Evolutionary conservation across 2,329 filamentous ascomycete species (phyloP).

Genomic region (Aspergillus sp.): DNA sequence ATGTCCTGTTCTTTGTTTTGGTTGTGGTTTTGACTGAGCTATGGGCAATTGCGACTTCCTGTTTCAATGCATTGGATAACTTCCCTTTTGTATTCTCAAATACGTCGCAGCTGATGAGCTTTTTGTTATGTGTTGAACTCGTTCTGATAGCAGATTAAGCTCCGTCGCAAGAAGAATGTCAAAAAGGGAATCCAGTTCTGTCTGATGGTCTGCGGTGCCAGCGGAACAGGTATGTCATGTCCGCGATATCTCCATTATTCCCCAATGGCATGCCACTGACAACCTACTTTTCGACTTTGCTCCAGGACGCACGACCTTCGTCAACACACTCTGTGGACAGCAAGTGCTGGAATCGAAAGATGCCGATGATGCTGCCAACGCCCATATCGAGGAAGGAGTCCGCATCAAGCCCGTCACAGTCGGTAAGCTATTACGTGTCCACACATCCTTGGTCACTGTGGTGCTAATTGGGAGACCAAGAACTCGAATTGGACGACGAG

Average conservation of each 20-base stretch:
- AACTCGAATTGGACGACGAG: constrained; percentile 94
- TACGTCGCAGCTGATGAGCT: neutral
- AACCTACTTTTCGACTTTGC: constrained; percentile 1
- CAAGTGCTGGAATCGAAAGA: constrained; percentile 87
- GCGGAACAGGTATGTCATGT: constrained; percentile 73
- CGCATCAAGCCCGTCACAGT: constrained; percentile 98
- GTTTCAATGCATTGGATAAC: neutral
- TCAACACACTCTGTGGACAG: constrained; percentile 98
- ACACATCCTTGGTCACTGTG: constrained; percentile 8
- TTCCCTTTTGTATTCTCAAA: neutral
- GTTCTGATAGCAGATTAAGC: constrained; percentile 63
- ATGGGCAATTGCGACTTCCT: constrained; percentile 13
- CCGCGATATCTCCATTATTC: neutral
- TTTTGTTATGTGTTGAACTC: constrained; percentile 1
- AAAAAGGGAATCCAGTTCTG: constrained; percentile 99
- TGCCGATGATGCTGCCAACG: constrained; percentile 77
- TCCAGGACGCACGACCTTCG: constrained; percentile 90
- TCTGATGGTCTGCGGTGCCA: constrained; percentile 99
- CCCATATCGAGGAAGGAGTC: constrained; percentile 91
- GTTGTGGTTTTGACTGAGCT: constrained; percentile 1
- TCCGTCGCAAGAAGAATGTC: constrained; percentile 99
- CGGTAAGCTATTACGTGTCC: constrained; percentile 53
- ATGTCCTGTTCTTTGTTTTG: constrained; percentile 30
- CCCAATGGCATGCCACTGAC: neutral
- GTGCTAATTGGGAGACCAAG: constrained; percentile 43